Base-by-base conservation (phyloP, 2,329 filamentous ascomycete species). In the Cladosporium sphaerospermum region DNA sequence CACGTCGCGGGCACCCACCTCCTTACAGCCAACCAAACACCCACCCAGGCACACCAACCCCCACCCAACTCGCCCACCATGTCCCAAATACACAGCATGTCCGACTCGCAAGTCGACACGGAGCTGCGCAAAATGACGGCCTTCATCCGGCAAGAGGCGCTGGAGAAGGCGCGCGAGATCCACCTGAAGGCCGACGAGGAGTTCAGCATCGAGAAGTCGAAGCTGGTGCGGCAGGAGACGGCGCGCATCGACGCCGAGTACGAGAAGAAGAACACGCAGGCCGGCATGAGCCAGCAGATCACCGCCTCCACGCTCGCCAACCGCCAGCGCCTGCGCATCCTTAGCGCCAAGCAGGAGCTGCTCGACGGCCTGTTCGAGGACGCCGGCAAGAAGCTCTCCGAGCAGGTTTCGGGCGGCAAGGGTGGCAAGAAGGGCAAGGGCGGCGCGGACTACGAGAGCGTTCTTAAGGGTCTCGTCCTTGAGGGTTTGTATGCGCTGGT, bases 71-170 rank as follows among this genome's bases (percentile, higher is more conserved):
- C 39, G n/a, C 40, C 39, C 39, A 86, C 74, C 72, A 96, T 96
- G 90, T 93, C 90, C 75, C 86, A 90, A 80, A 78, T 83, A 62
- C 90, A 96, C 85, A 88, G 89, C 73, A 86, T 97, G 77, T 96
- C 91, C 76, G 91, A 96, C 82, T 90, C 95, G 78, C 71, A 97
- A 90, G 93, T 99, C 81, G 85, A 88, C 76, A 85, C 89, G 76
- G 93, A 99, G 84, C 88, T 99, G 75, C 91, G 89, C 81, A 99
- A 99, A 83, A 99, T 99, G 93, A 97, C 93, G 56, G 92, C 91
- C 70, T 99, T 99, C 83, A 99, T 99, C 84, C 89, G 90, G 74
- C 93, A 97, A 77, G 93, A 99, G 78, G 93, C 93, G 55, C 82
- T 87, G 68, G 93, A 99, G 72, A 99, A 99, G 76, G 90, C 90